A percentile compares a stretch with the other conserved stretches of the same genome.
Evolutionary conservation across 2,329 filamentous ascomycete genomes (phyloP).

Genomic region (Penicillium olsonii): DNA sequence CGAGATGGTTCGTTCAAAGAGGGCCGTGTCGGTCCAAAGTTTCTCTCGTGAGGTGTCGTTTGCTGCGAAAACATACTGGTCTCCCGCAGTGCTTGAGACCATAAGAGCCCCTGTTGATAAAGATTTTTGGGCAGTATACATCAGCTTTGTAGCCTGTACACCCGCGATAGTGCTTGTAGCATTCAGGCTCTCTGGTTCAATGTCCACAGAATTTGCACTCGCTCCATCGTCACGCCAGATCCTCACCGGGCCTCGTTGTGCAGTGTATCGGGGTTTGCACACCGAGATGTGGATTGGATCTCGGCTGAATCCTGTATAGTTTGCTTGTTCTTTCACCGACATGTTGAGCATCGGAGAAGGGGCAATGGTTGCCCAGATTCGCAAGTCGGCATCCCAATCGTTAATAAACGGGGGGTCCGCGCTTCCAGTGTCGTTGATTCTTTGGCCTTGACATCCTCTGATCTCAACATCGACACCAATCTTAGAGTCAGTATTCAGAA

Average conservation of each 20-base stretch:
- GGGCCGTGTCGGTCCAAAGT: neutral
- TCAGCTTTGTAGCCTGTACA: neutral
- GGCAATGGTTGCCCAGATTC: slow-evolving; percentile 1
- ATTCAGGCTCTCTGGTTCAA: neutral
- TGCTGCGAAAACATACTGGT: neutral
- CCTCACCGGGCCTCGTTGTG: neutral
- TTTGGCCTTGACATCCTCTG: neutral
- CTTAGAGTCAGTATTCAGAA: neutral
- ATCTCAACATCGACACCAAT: neutral
- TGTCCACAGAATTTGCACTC: neutral
- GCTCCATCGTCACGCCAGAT: slow-evolving; percentile 1
- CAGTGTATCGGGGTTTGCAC: neutral
- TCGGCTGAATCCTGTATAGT: too few species aligned
- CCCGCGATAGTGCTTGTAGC: neutral
- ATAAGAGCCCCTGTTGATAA: neutral
- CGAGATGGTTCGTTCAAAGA: neutral
- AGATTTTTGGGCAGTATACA: neutral
- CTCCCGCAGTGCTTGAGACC: neutral
- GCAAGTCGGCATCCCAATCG: slow-evolving; percentile 1
- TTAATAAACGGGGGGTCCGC: neutral
- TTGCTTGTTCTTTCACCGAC: neutral
- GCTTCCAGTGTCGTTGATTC: neutral
- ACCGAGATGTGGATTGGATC: neutral
- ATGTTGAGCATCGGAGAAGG: neutral
- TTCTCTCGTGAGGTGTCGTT: neutral